Base-by-base conservation (phyloP, 192 early-diverging fungal genomes). In the Rhizophagus prolifer region DNA sequence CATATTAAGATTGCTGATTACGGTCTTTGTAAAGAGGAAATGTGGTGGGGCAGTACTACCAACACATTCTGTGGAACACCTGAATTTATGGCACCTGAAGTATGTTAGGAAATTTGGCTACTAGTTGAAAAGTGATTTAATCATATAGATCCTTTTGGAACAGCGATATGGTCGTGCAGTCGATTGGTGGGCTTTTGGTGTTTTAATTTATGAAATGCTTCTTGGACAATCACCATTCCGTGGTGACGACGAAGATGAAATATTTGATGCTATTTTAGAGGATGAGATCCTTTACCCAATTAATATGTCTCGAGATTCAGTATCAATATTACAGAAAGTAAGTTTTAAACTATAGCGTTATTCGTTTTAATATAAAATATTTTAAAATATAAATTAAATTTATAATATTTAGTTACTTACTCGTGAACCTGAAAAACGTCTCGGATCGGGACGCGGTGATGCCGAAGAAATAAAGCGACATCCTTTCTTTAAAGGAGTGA, bases 1-100 rank as follows among this genome's bases (percentile, higher is more conserved):
- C 97, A 99, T 75, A 92, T 99, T 82, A 98, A 98, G 85, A 92
- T 99, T 63, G 96, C 96, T 25, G 98, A 99, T 86, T 99, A 97
- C 82, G 98, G 98, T 41, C 86, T 98, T 61, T 99, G 97, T 85
- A 99, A 99, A 87, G 97, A 91, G 76, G 93, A 95, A 78, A 98
- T 98, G 94, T 87, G 89, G 58, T 92, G 90, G 75, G 95, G 95
- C 16, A 84, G 87, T 21, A 94, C 92, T 0, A 98, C 97, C 5
- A 94, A 91, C 63, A 98, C 96, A 4, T 98, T 98, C 85, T 98
- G 96, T 80, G 97, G 97, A 41, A 99, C 97, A 31, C 96, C 96
- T 16, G 97, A 99, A 82, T 99, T 97, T 77, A 99, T 99, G 96
- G 96, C 97, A 8, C 97, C 97, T 58, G 97, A 99, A 62, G 75